phyloP scores from a whole-genome alignment of 306 rosid species.

The cucumber (Cucumis sativus) region Cucumber_9930_V3 NC_026659.2:3401001-3401500 shows the following conservation, averaged over 20 bases:
- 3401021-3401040: neutral
- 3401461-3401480: too few species aligned
- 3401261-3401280: neutral
- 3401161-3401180: neutral
- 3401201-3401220: neutral
- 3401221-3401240: constrained; percentile 1
- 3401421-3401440: too few species aligned
- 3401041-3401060: neutral
- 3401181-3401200: neutral
- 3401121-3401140: neutral
- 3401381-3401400: too few species aligned
- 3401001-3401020: neutral
- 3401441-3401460: too few species aligned
- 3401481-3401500: too few species aligned
- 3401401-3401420: too few species aligned
- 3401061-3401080: neutral
- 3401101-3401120: too few species aligned
- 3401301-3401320: neutral
- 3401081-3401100: neutral
- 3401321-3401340: neutral
- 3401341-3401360: neutral
- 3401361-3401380: too few species aligned
- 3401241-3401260: neutral
- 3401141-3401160: too few species aligned
- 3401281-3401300: neutral